These are phyloP conservation scores for Cicer pinnatifidum DNA, from an alignment of 306 rosid species.

Conservation along the genomic window DNA sequence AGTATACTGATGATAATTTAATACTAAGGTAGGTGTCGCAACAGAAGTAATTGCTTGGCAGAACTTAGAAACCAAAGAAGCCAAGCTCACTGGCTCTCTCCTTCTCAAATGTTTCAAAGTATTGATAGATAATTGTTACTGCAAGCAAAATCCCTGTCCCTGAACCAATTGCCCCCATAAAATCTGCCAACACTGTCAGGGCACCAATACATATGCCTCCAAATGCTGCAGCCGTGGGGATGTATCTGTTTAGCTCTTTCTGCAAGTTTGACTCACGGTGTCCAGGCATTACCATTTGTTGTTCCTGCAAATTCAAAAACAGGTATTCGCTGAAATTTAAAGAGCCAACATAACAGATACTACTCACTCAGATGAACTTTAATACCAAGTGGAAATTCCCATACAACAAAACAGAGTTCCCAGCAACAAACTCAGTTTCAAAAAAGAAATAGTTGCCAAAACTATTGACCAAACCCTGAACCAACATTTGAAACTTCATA, in stretches of 20 bases:
- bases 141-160: slow-evolving; percentile 93
- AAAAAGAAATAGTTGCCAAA: background rate
- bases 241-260: slow-evolving; percentile 84
- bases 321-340: slow-evolving; percentile 6
- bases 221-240: slow-evolving; percentile 92
- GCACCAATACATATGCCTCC: slow-evolving; percentile 96
- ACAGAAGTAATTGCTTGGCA: background rate
- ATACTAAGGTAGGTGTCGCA: background rate
- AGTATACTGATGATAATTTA: slow-evolving; percentile 41
- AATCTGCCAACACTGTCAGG: slow-evolving; percentile 87
- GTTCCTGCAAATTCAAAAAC: slow-evolving; percentile 66
- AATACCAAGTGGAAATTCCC: background rate
- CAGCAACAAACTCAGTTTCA: background rate
- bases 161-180: slow-evolving; percentile 95
- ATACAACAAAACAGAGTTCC: background rate
- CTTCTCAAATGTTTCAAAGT: slow-evolving; percentile 89
- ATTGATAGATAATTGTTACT: slow-evolving; percentile 89
- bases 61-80: slow-evolving; percentile 76
- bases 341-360: background rate
- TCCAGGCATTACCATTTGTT: slow-evolving; percentile 98
- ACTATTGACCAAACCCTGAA: slow-evolving; percentile 7
- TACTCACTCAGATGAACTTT: background rate
- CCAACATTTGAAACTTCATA: background rate
- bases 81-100: slow-evolving; percentile 93
- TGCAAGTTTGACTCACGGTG: slow-evolving; percentile 90